Percentiles rank a stretch among this genome's conserved stretches.
These are phyloP conservation scores for Talaromyces marneffei DNA, from an alignment of 2,329 filamentous ascomycete species.

Conservation along the genomic window DNA sequence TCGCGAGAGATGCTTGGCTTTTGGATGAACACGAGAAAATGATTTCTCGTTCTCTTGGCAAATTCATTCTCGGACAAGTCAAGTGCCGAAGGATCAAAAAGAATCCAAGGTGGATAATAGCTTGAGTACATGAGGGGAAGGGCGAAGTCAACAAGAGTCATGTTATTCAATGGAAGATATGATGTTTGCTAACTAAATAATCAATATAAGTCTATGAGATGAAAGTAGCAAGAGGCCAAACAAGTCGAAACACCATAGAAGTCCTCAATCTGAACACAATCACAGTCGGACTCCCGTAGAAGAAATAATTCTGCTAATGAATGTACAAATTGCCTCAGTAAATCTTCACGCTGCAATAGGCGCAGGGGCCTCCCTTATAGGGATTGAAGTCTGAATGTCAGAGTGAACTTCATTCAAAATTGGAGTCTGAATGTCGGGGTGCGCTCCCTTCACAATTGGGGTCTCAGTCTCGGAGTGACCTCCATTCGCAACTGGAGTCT, in stretches of 20 bases:
- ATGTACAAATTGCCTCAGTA: not conserved
- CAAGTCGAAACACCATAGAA: not conserved
- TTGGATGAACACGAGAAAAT: not conserved
- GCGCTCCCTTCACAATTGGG: not conserved
- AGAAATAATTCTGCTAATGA: not conserved
- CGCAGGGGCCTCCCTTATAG: not conserved
- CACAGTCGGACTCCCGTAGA: not conserved
- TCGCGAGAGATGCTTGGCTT: not conserved
- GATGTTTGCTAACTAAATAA: not conserved
- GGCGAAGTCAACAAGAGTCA: not conserved
- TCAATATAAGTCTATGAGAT: not conserved
- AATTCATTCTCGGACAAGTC: not conserved
- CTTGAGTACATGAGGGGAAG: not conserved
- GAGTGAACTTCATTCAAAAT: not conserved
- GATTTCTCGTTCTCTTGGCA: not conserved
- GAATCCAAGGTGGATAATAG: not conserved
- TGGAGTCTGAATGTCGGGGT: not conserved
- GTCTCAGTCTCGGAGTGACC: not conserved
- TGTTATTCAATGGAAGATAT: not conserved
- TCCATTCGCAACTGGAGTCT: too few relatives aligned
- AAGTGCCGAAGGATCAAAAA: not conserved
- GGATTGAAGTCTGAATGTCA: not conserved
- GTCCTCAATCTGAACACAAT: not conserved
- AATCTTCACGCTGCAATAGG: not conserved
- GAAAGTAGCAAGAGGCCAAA: not conserved